phyloP scores from a whole-genome alignment of 108 stramenopile species.

The Cyclostephanos tholiformis region DNA sequence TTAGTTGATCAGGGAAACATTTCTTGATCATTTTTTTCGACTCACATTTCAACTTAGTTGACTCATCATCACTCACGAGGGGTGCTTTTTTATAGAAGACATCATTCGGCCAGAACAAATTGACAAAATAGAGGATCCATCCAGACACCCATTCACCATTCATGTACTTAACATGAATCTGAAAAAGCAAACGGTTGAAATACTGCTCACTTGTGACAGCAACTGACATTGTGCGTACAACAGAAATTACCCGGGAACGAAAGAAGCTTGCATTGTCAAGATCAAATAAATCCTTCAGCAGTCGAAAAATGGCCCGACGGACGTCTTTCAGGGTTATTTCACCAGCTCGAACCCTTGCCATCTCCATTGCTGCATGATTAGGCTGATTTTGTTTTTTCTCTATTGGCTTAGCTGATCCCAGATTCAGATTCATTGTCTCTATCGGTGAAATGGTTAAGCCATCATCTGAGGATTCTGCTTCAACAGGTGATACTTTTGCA shows the following conservation, averaged over 20 bases:
- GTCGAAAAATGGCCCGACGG: slow-evolving; percentile 67
- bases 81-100: slow-evolving; percentile 60
- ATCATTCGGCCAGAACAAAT: slow-evolving; percentile 87
- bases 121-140: slow-evolving; percentile 58
- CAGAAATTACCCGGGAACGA: slow-evolving; percentile 77
- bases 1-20: slow-evolving; percentile 76
- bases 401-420: not conserved
- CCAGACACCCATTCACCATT: slow-evolving; percentile 71
- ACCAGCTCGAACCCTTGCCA: slow-evolving; percentile 51
- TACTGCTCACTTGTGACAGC: slow-evolving; percentile 70
- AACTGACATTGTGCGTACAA: slow-evolving; percentile 78
- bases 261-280: slow-evolving; percentile 90
- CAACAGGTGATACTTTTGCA: not conserved
- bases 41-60: slow-evolving; percentile 36
- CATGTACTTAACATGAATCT: slow-evolving; percentile 65
- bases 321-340: slow-evolving; percentile 74
- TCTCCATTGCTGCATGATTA: slow-evolving; percentile 28
- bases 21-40: slow-evolving; percentile 57
- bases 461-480: slow-evolving; percentile 15
- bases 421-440: not conserved
- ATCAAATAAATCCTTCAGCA: slow-evolving; percentile 75
- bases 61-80: slow-evolving; percentile 55
- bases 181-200: slow-evolving; percentile 74
- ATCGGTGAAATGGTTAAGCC: not conserved
- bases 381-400: slow-evolving; percentile 29